Evolutionary conservation across 2,329 filamentous ascomycete genomes (phyloP).

Genomic region (Neonectria neomacrospora): DNA sequence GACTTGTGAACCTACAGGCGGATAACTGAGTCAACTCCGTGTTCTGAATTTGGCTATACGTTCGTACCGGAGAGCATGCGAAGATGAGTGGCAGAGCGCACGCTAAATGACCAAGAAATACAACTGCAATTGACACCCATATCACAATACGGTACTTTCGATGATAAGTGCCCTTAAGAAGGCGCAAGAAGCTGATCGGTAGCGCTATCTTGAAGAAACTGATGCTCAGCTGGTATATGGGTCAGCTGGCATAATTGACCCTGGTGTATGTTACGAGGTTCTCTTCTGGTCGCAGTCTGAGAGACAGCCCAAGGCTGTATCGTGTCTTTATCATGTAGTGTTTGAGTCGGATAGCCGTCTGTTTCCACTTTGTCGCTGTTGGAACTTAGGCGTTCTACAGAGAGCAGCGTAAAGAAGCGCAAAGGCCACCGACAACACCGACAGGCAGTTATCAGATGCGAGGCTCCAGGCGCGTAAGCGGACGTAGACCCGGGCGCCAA

Average conservation of each 20-base stretch:
- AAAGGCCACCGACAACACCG: constrained; percentile 55
- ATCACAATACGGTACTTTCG: constrained; percentile 56
- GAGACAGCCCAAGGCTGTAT: constrained; percentile 63
- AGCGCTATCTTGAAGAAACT: constrained; percentile 67
- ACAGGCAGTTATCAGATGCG: constrained; percentile 60
- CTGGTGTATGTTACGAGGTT: constrained; percentile 58
- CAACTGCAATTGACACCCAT: constrained; percentile 55
- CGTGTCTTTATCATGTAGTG: constrained; percentile 55
- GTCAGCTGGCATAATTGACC: constrained; percentile 64
- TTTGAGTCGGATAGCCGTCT: not conserved
- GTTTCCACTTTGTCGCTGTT: too few species aligned
- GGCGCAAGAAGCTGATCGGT: constrained; percentile 62
- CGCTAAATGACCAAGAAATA: constrained; percentile 60
- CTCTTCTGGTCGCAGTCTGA: constrained; percentile 55
- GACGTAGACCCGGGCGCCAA: constrained; percentile 56
- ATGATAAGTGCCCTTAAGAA: constrained; percentile 61
- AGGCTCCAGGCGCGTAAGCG: constrained; percentile 56
- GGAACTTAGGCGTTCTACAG: constrained; percentile 59
- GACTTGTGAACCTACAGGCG: constrained; percentile 52
- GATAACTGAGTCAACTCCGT: not conserved
- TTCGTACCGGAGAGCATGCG: constrained; percentile 59
- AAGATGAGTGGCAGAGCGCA: constrained; percentile 62
- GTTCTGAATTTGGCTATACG: not conserved
- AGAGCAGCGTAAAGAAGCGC: constrained; percentile 61
- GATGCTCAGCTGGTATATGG: constrained; percentile 66